Percentiles rank a stretch among this genome's conserved stretches.
These are phyloP conservation scores for Thelonectria discophora DNA, from an alignment of 2,329 filamentous ascomycete species.

Conservation along the genomic window DNA sequence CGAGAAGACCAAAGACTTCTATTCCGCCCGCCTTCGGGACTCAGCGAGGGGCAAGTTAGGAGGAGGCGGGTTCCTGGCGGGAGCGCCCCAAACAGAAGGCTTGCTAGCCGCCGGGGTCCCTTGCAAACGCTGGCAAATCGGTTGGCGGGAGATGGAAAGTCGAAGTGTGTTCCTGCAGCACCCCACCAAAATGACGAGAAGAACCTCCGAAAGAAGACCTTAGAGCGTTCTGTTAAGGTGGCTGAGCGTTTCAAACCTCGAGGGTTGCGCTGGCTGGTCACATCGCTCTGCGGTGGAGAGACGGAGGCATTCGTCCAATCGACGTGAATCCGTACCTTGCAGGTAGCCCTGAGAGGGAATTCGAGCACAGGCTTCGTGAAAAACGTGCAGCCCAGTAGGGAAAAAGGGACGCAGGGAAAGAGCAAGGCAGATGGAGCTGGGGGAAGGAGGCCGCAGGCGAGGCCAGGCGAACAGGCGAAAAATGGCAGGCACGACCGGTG, in stretches of 20 bases:
- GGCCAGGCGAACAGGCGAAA: too few species aligned
- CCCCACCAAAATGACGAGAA: constrained; percentile 19
- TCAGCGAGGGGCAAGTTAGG: background rate
- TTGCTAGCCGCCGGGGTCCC: constrained; percentile 11
- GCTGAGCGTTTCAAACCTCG: constrained; percentile 40
- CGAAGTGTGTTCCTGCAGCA: constrained; percentile 37
- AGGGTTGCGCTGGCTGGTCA: constrained; percentile 10
- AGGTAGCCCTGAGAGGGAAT: background rate
- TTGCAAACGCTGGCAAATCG: constrained; percentile 21
- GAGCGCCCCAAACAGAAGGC: constrained; percentile 14
- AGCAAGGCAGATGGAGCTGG: background rate
- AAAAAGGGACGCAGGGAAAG: background rate
- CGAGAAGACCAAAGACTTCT: background rate
- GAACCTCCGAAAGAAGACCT: constrained; percentile 23
- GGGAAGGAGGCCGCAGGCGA: background rate
- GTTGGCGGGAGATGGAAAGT: constrained; percentile 11
- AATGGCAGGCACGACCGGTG: too few species aligned
- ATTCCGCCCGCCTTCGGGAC: background rate
- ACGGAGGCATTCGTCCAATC: background rate
- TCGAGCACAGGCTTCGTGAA: background rate
- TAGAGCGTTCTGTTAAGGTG: constrained; percentile 38
- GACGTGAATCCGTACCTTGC: background rate
- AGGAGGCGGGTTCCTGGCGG: background rate
- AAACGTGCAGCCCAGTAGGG: constrained; percentile 5
- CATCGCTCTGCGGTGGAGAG: constrained; percentile 10